Base-by-base conservation (phyloP, 345 rosid species). In the Populus euphratica region DNA sequence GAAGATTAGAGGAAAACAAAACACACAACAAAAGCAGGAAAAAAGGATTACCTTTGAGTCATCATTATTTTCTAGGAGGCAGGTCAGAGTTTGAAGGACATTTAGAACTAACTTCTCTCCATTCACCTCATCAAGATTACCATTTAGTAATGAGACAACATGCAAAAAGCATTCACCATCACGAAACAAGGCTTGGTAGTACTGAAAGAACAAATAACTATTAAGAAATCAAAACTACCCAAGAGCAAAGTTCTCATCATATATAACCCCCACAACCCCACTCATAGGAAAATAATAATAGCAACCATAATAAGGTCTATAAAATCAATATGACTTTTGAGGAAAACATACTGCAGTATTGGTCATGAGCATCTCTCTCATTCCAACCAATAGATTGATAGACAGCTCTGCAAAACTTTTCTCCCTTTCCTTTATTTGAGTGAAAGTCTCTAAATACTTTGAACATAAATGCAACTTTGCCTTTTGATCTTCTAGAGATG, bases 141-240 rank as follows among this genome's bases (percentile, higher is more conserved):
- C 95, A 88, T 93, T 94, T 77, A 94, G 84, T 67, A 94, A 88
- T 71, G 98, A 94, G 68, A 94, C 97, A 71, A 94, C 90, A 85
- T 93, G 97, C 86, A 94, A 81, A 90, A 94, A 94, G 86, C 99
- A 94, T 84, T 90, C 97, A 44, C 96, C 95, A 43, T 93, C 97
- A 75, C 94, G 90, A 82, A 94, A 94, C 77, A 91, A 85, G 70
- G 90, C 87, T 81, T 94, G 99, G 84, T 88, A 93, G 79, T 94
- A 88, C 99, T 94, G 95, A 79, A 85, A 69, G 69, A 80, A 81
- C 63, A 83, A 64, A 67, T 76, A 78, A 23, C 69, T 66, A 54
- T 62, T 82, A 29, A 81, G 86, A 76, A 43, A 79, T 63, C 44
- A 63, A 50, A 71, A 80, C 66, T 71, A 66, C 52, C n/a, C 12